Base-by-base conservation (phyloP, 495 filamentous ascomycete species). In the Lophiotrema nucula region DNA sequence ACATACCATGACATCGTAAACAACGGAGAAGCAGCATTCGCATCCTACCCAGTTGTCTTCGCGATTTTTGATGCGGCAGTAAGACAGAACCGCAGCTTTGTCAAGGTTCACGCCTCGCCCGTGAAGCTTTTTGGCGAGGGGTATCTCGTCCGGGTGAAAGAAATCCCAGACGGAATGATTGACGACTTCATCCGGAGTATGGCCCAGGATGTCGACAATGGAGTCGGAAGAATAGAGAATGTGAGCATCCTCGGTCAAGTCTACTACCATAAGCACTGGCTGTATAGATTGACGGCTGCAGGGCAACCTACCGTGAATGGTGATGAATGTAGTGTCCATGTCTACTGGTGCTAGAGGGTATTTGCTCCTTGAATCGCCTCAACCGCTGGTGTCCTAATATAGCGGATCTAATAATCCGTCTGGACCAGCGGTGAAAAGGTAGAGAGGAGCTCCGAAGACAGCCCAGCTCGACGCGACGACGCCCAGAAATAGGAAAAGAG, bases 21-120 rank as follows among this genome's bases (percentile, higher is more conserved):
- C 90, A 21, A 95, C 76, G 1, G 89, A 92, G 66, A 95, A 95
- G 67, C 89, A 89, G 69, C 89, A 93, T 70, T 95, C 90, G 71
- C 90, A 95, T 47, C 81, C 84, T 41, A 92, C 77, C 84, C 86
- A 95, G 49, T 80, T 77, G 2, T 88, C 89, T 67, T 84, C 72
- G 37, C 77, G 83, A 49, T 85, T 81, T 61, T 79, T 80, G 53
- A 95, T 82, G 16, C 81, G 79, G 61, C 86, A 89, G 70, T 95
- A 95, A 60, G 89, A 82, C 39, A 95, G 75, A 22, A 90, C 87
- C 2, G 90, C 90, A 6, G 90, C 90, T 65, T 92, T 93, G 72
- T 95, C 90, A 39, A 92, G 76, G 46, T 82, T 74, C 22, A 95
- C 82, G 16, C 89, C 86, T 50, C 85, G 80, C 48, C 81, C 80